These are phyloP conservation scores for Pichia thaimueangensis DNA, from an alignment of 805 yeast species.

Conservation along the genomic window DNA sequence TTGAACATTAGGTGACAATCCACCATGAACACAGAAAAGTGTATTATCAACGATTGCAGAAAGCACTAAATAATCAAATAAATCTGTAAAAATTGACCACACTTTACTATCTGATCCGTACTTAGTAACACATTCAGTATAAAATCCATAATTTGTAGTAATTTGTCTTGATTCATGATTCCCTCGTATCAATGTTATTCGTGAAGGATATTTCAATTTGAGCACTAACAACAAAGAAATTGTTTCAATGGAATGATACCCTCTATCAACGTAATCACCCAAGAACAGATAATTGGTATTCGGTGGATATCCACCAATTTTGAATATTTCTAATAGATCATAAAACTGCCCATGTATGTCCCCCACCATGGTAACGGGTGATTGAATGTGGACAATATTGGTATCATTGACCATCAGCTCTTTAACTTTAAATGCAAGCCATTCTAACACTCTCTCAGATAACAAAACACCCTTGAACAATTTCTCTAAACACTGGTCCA, in stretches of 20 bases:
- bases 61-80: constrained; percentile 84
- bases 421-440: constrained; percentile 74
- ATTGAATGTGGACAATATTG: constrained; percentile 73
- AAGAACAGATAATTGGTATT: constrained; percentile 87
- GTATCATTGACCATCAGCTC: constrained; percentile 74
- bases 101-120: constrained; percentile 69
- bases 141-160: constrained; percentile 95
- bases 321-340: constrained; percentile 85
- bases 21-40: constrained; percentile 95
- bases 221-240: constrained; percentile 75
- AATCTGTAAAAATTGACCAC: constrained; percentile 86
- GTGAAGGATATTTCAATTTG: constrained; percentile 79
- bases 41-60: constrained; percentile 87
- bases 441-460: constrained; percentile 64
- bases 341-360: constrained; percentile 98
- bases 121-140: constrained; percentile 87
- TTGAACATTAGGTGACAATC: constrained; percentile 91
- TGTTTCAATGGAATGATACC: constrained; percentile 89
- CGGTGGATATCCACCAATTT: constrained; percentile 90
- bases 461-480: constrained; percentile 58
- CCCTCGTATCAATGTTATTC: constrained; percentile 82
- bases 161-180: constrained; percentile 96
- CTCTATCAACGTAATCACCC: constrained; percentile 96
- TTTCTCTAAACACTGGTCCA: constrained; percentile 66
- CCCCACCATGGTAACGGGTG: constrained; percentile 94